Base-by-base conservation (phyloP, 2,329 filamentous ascomycete genomes). In the Fusarium haematococcum region DNA sequence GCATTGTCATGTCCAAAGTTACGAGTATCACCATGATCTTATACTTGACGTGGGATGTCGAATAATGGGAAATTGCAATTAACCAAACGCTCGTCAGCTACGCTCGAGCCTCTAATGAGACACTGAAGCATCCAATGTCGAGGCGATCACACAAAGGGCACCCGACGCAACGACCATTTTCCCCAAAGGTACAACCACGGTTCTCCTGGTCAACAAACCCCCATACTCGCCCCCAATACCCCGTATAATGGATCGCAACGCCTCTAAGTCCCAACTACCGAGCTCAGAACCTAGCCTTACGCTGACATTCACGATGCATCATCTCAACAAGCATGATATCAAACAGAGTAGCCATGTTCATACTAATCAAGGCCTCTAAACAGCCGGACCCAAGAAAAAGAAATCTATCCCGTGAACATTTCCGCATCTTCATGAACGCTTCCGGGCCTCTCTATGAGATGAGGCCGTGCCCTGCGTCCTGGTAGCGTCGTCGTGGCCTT, bases 401-500 rank as follows among this genome's bases (percentile, higher is more conserved):
- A 77, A 80, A 78, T 82, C 81, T 82, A 82, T 82, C 75, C 77
- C 76, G 77, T 79, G 73, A 80, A 78, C 74, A 71, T 79, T 77
- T 72, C 76, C 76, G 76, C 74, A 78, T 81, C 74, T 77, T 77
- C 76, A 71, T 79, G 77, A 65, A 76, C 71, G 73, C 77, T 75
- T 69, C 67, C 70, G 67, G 68, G 68, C 76, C 77, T 78, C 70
- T 80, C 78, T 80, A 78, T 75, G 68, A 78, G 77, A 78, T 75
- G 69, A 78, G 77, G 74, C 76, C 72, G 69, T 79, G 74, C 75
- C 75, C 72, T 78, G 76, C 77, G 78, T 78, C 74, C 69, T 71
- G 74, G 68, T 74, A 78, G 78, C 78, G 73, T 79, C 76, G 72
- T 74, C 41, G 70, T 75, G 73, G 70, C 73, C 54, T 66, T 65